Percentiles rank a stretch among this genome's conserved stretches.
Conservation (phyloP, 441 rosid species). For the Erodium texanum region DNA sequence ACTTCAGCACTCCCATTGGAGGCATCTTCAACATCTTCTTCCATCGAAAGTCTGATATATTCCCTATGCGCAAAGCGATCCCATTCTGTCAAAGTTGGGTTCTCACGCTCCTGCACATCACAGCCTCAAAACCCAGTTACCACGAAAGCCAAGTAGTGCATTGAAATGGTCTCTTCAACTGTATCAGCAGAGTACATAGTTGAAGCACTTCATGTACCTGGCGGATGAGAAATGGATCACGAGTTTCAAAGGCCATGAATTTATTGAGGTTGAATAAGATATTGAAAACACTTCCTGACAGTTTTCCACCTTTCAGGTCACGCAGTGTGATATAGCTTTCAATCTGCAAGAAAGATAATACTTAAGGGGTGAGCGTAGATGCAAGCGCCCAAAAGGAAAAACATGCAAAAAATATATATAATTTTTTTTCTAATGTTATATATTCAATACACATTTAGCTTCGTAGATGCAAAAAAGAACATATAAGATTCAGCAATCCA, state of each 20-base stretch:
- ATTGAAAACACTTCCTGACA: slow-evolving; percentile 54
- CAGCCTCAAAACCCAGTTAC: slow-evolving; percentile 2
- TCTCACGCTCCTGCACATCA: slow-evolving; percentile 34
- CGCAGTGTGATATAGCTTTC: slow-evolving; percentile 43
- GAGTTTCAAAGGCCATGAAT: slow-evolving; percentile 52
- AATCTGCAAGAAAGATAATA: slow-evolving; percentile 33
- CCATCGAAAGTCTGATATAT: slow-evolving; percentile 56
- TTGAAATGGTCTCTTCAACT: background rate
- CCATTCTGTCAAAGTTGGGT: slow-evolving; percentile 54
- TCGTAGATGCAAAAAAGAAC: no score
- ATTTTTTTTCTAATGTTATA: no score
- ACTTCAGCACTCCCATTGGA: slow-evolving; percentile 62
- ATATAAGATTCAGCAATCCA: no score
- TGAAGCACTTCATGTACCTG: slow-evolving; percentile 34
- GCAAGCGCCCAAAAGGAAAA: no score
- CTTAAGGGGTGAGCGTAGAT: no score
- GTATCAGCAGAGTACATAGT: slow-evolving; percentile 2
- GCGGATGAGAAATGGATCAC: slow-evolving; percentile 47
- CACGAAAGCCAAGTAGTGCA: background rate
- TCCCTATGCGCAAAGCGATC: slow-evolving; percentile 48
- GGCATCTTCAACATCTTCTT: slow-evolving; percentile 52
- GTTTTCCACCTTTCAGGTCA: slow-evolving; percentile 48
- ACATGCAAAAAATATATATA: no score
- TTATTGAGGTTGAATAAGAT: slow-evolving; percentile 57
- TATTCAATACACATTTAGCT: no score